A percentile compares a stretch with the other conserved stretches of the same genome.
Conservation (phyloP, 495 filamentous ascomycete species). For the Daldinia childiae region DNA sequence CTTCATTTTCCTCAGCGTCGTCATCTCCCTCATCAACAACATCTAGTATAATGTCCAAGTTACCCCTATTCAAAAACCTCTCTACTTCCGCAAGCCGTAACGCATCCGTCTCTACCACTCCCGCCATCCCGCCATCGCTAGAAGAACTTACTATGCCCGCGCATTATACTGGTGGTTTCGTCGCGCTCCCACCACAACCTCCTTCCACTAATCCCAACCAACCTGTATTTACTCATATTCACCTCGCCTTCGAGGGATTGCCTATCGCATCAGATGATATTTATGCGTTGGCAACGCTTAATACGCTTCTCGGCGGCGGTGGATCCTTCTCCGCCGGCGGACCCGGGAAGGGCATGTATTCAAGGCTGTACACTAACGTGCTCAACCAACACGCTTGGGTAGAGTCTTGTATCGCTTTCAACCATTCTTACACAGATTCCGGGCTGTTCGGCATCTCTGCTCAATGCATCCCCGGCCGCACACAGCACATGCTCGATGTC, state of each 20-base stretch:
- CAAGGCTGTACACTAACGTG: slow-evolving; percentile 94
- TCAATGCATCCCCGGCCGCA: slow-evolving; percentile 78
- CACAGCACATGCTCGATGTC: slow-evolving; percentile 84
- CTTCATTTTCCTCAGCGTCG: slow-evolving; percentile 53
- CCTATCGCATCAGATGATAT: slow-evolving; percentile 91
- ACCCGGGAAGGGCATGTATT: slow-evolving; percentile 99
- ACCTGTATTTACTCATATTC: slow-evolving; percentile 87
- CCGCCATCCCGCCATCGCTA: slow-evolving; percentile 55
- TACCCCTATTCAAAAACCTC: slow-evolving; percentile 93
- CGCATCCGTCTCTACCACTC: slow-evolving; percentile 60
- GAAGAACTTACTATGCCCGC: slow-evolving; percentile 71
- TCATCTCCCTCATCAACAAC: slow-evolving; percentile 52
- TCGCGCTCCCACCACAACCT: slow-evolving; percentile 81
- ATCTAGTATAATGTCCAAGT: slow-evolving; percentile 77
- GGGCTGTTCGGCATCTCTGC: slow-evolving; percentile 94
- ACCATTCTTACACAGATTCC: slow-evolving; percentile 95
- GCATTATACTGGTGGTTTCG: slow-evolving; percentile 93
- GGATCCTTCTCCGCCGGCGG: slow-evolving; percentile 98
- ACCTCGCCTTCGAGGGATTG: slow-evolving; percentile 95
- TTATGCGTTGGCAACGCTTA: slow-evolving; percentile 95
- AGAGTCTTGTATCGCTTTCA: slow-evolving; percentile 93
- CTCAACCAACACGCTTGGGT: slow-evolving; percentile 98
- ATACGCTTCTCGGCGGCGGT: slow-evolving; percentile 94
- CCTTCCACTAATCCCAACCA: slow-evolving; percentile 78
- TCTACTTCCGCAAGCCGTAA: slow-evolving; percentile 73